Base-by-base conservation (phyloP, 106 monocot species). In the Dendrobium huoshanense region DNA sequence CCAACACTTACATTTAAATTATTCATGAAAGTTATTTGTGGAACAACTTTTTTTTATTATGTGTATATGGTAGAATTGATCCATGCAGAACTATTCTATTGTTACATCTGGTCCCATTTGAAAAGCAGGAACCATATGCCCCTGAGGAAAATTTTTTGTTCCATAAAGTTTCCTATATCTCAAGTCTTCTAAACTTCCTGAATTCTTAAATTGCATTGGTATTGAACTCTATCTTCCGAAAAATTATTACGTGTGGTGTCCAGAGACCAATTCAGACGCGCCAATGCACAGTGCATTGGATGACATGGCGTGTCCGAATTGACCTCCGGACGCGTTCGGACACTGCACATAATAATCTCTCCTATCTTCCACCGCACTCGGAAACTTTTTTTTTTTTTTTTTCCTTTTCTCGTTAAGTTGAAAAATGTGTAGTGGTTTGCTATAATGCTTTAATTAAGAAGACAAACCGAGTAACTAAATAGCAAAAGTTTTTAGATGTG, bases 1-100 rank as follows among this genome's bases (percentile, higher is more conserved):
- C 81, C 75, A 79, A 83, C 83, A 77, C 79, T 83, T 77, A 20
- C 55, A 85, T 86, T 82, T 85, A 81, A 83, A 88, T 95, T 77
- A 81, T 29, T 37, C 73, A 82, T 65, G 85, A 83, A 83, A 58
- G 58, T 18, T 58, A 65, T 75, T 68, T 72, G 55, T 27, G 64
- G 43, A 77, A 78, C 77, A 78, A 77, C 84, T 82, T 86, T 84
- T 80, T 78, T 75, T 80, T 91, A 78, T 51, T 16, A 51, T n/a
- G n/a, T n/a, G n/a, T n/a, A 22, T 67, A 54, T 75, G 64, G 77
- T 37, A 68, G 89, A 86, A 86, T 86, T 85, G 61, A 44, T 89
- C 64, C 78, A 73, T 85, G 41, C 41, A 80, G 77, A 72, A 74
- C 75, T 40, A 72, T 73, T 80, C 72, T 77, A 61, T 77, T 72